Percentiles rank a stretch among this genome's conserved stretches.
Evolutionary conservation across 2,329 filamentous ascomycete species (phyloP).

Genomic region (Gaeumannomyces sp.): DNA sequence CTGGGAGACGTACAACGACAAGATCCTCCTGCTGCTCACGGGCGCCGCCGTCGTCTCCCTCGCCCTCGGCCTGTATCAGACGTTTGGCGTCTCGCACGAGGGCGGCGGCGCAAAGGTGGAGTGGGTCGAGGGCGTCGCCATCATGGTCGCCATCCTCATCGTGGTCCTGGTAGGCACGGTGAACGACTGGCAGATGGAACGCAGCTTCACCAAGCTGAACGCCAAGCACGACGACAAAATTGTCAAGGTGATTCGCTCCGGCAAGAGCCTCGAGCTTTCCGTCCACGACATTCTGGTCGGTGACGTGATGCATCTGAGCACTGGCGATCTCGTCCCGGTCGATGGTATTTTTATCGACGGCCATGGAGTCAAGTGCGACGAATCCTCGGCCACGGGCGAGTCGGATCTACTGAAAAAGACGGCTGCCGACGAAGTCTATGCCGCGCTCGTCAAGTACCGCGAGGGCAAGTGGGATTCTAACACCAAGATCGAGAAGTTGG

Average conservation of each 20-base stretch:
- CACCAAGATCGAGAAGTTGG: slow-evolving; percentile 37
- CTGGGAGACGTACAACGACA: slow-evolving; percentile 69
- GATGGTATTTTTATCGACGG: slow-evolving; percentile 61
- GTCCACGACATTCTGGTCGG: slow-evolving; percentile 60
- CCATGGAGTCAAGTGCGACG: slow-evolving; percentile 61
- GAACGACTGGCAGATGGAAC: slow-evolving; percentile 49
- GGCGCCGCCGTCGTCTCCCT: slow-evolving; percentile 63
- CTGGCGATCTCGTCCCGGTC: slow-evolving; percentile 60
- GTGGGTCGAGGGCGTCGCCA: slow-evolving; percentile 74
- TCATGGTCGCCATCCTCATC: slow-evolving; percentile 62
- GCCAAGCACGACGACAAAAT: slow-evolving; percentile 52
- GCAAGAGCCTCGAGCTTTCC: slow-evolving; percentile 53
- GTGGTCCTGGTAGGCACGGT: slow-evolving; percentile 53
- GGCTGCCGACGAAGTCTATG: slow-evolving; percentile 49
- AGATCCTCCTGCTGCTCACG: slow-evolving; percentile 64
- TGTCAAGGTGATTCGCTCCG: slow-evolving; percentile 59
- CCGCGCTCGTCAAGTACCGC: slow-evolving; percentile 42
- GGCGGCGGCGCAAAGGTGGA: slow-evolving; percentile 41
- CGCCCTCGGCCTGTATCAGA: slow-evolving; percentile 63
- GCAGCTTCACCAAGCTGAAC: slow-evolving; percentile 9
- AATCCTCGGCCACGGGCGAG: slow-evolving; percentile 65
- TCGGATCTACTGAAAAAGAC: slow-evolving; percentile 64
- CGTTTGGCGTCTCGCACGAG: slow-evolving; percentile 40
- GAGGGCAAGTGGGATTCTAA: slow-evolving; percentile 15
- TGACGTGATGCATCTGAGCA: slow-evolving; percentile 60